phyloP scores from a whole-genome alignment of 1,139 yeast species.

The Kodamaea alishanica region DNA sequence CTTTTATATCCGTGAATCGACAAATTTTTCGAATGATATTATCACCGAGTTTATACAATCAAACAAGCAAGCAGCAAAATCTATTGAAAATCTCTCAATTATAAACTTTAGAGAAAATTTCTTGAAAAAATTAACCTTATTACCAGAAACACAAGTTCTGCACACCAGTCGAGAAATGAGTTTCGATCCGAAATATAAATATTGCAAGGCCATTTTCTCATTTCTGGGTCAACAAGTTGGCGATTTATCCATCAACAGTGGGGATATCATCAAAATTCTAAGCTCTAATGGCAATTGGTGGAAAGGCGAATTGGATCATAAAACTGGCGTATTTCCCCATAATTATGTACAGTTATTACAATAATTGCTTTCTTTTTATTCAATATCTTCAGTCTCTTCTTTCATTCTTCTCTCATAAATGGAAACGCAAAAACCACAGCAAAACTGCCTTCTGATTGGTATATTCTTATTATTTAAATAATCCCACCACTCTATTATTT shows the following conservation, averaged over 20 bases:
- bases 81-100: constrained; percentile 19
- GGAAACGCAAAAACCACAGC: constrained; percentile 40
- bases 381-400: constrained; percentile 6
- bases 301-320: constrained; percentile 52
- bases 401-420: constrained; percentile 14
- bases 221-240: constrained; percentile 33
- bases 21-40: constrained; percentile 9
- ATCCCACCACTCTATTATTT: constrained; percentile 62
- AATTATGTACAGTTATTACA: constrained; percentile 39
- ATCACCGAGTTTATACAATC: constrained; percentile 11
- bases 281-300: constrained; percentile 53
- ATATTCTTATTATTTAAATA: constrained; percentile 35
- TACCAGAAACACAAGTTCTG: constrained; percentile 1
- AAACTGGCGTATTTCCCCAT: constrained; percentile 51
- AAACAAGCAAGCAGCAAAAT: constrained; percentile 14
- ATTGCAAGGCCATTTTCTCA: constrained; percentile 32
- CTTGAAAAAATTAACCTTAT: constrained; percentile 11
- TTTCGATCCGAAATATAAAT: constrained; percentile 7
- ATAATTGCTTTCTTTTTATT: constrained; percentile 1
- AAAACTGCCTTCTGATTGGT: constrained; percentile 45
- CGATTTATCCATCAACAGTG: constrained; percentile 48
- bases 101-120: constrained; percentile 22
- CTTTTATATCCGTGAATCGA: constrained; percentile 10
- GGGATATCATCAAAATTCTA: constrained; percentile 46
- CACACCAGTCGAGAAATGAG: not conserved